Evolutionary conservation across 345 rosid genomes (phyloP).

Genomic region (Physaria fendleri): DNA sequence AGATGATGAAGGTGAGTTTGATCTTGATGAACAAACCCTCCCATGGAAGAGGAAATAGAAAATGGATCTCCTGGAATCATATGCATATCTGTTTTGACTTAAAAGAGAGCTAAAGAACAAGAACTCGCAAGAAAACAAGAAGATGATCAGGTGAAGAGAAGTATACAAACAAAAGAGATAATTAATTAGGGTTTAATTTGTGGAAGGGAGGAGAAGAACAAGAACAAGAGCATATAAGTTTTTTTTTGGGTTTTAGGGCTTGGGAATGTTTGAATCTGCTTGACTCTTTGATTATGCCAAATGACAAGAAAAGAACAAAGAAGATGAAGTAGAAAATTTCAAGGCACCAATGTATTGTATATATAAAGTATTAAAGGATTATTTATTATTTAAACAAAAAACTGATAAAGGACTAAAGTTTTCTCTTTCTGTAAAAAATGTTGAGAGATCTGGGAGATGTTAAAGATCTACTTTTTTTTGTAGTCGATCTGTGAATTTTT

Average conservation of each 20-base stretch:
- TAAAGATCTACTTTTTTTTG: constrained; percentile 36
- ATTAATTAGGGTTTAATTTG: constrained; percentile 36
- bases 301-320: constrained; percentile 55
- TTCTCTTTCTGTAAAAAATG: constrained; percentile 19
- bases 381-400: background rate
- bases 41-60: constrained; percentile 44
- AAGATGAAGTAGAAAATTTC: constrained; percentile 35
- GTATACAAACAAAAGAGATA: constrained; percentile 38
- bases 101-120: constrained; percentile 31
- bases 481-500: constrained; percentile 3
- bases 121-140: constrained; percentile 36
- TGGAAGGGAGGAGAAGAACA: constrained; percentile 15
- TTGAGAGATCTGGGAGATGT: constrained; percentile 37
- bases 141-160: constrained; percentile 35
- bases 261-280: constrained; percentile 46
- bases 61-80: constrained; percentile 71
- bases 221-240: constrained; percentile 39
- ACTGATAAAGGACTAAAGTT: constrained; percentile 1
- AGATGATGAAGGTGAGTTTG: constrained; percentile 21
- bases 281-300: constrained; percentile 48
- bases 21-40: constrained; percentile 52
- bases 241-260: constrained; percentile 36
- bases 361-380: constrained; percentile 18
- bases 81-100: constrained; percentile 30
- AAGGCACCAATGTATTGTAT: constrained; percentile 22